Evolutionary conservation across 2,329 filamentous ascomycete genomes (phyloP).

Genomic region (Pseudonectria foliicola): DNA sequence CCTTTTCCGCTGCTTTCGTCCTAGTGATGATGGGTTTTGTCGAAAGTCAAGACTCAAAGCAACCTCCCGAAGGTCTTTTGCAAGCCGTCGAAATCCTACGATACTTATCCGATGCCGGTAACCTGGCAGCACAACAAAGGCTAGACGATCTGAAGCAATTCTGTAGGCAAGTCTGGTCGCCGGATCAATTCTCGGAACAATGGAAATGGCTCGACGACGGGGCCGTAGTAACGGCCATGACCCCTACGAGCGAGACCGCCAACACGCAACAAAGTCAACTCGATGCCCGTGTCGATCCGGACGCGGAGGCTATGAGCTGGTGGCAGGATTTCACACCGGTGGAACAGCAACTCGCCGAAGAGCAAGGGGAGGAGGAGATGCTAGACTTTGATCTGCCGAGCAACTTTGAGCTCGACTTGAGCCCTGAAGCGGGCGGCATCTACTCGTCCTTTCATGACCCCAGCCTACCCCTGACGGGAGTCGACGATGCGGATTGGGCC

Average conservation of each 20-base stretch:
- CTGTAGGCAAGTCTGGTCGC: constrained; percentile 20
- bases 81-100: constrained; percentile 16
- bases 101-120: constrained; percentile 18
- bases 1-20: constrained; percentile 22
- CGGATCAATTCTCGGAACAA: constrained; percentile 12
- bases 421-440: constrained; percentile 18
- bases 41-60: constrained; percentile 11
- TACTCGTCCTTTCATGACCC: constrained; percentile 24
- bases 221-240: not conserved
- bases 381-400: constrained; percentile 11
- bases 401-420: constrained; percentile 17
- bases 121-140: constrained; percentile 17
- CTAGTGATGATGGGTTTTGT: constrained; percentile 23
- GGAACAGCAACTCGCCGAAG: not conserved
- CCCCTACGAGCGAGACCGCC: not conserved
- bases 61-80: constrained; percentile 17
- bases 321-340: not conserved
- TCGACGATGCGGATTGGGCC: constrained; percentile 23
- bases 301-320: too few species aligned
- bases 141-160: constrained; percentile 21
- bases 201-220: constrained; percentile 12
- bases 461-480: constrained; percentile 21
- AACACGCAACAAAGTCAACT: not conserved
- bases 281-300: too few species aligned
- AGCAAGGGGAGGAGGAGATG: constrained; percentile 3